Base-by-base conservation (phyloP, 768 basidiomycete genomes). In the Termitomyces sp. region DNA sequence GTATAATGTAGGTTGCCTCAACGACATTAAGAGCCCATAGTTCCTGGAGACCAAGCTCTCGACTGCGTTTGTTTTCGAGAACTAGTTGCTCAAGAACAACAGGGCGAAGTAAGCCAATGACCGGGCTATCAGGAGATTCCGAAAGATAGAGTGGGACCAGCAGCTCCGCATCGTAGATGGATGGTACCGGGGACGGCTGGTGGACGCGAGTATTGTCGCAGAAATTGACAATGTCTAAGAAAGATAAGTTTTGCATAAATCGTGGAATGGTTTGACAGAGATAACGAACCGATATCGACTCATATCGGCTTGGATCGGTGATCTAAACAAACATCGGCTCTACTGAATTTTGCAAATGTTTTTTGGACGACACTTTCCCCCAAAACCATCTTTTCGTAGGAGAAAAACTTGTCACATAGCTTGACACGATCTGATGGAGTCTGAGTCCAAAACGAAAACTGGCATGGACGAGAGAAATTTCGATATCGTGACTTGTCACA, bases 181-280 rank as follows among this genome's bases (percentile, higher is more conserved):
- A 70, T 34, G 71, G 63, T 2, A 64, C 60, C 48, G 63, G 63
- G 48, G 69, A 55, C 55, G 63, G 53, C 56, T 65, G 64, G 55
- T 59, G 69, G 63, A 76, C 56, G 37, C 72, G 76, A 53, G 82
- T 83, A 68, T 93, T 94, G 68, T 93, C 83, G 76, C 88, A 91
- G 41, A 70, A 65, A 49, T 83, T 72, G 57, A 93, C 70, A 55
- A 93, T 65, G 24, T 86, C 78, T 24, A 93, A 76, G 61, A 85
- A 84, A 19, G 78, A 76, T 17, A 73, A 62, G 55, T 64, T 32
- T 21, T 30, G 43, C 54, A 56, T 49, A 17, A 15, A 12, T 34
- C 11, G 22, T 6, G 30, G 17, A 40, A 34, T 34, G 19, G 43
- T 38, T 28, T 17, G 14, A 15, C 24, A 22, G 7, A 38, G 10